Evolutionary conservation across 2,329 filamentous ascomycete species (phyloP), one percentile per base, ranked within the genome.

Genomic region (Zymoseptoria tritici): DNA sequence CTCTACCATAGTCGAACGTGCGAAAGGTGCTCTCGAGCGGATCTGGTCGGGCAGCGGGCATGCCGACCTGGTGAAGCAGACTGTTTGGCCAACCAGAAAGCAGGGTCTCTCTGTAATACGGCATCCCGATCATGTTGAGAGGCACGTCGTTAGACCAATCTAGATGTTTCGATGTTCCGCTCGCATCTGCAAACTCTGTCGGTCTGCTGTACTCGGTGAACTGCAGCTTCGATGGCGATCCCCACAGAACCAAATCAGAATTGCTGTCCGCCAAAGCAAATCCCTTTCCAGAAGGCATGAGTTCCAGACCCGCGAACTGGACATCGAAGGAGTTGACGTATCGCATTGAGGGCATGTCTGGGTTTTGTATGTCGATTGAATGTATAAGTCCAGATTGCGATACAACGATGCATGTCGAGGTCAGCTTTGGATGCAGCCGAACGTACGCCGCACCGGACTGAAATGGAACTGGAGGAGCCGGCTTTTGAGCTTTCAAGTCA

Each of bases 321-420:
- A 81, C 83, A 26, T 81, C 79, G 62, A 86, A 81, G 4, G 92
- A 84, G 68, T 92, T 91, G 36, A 89, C 87, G 75, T 95, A 91
- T 55, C 89, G 85, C 56, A 96, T 85, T 66, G 89, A 92, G 71
- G 90, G 91, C 20, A 90, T 87, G 70, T 95, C 92, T 0, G 91
- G 90, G 63, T 96, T 96, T 85, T 95, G 91, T 4, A 99, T 83
- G 73, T 99, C 94, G 55, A 97, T 91, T 13, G 97, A 88, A 72
- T 99, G 93, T 73, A 99, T 89, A 74, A 97, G 91, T 1, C 95
- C 94, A 51, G 85, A 89, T 70, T 95, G 91, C 2, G 93, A 96
- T 26, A 92, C 87, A 55, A 99, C 90, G 62, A 99, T 92, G 68
- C 90, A 93, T 0, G 95, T 97, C 0, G 94, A 97, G 20, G 91